Conservation (phyloP, 1,139 yeast genomes). For the Pichia sp. region DNA sequence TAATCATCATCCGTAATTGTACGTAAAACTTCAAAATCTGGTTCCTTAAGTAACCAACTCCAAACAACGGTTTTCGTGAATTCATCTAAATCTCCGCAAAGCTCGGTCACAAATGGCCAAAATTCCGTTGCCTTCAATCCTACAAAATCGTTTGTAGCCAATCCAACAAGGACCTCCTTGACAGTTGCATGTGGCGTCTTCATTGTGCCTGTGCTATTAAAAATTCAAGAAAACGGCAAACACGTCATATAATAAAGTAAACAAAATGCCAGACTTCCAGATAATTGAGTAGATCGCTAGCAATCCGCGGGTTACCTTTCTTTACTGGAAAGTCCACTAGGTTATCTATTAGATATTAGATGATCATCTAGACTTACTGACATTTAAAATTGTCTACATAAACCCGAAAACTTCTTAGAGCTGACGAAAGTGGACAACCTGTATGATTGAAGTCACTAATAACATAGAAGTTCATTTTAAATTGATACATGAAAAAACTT, state of each 20-base stretch:
- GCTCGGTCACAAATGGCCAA: constrained; percentile 28
- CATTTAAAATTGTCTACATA: too few relatives aligned
- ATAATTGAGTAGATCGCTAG: too few relatives aligned
- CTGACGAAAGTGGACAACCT: too few relatives aligned
- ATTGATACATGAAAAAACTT: too few relatives aligned
- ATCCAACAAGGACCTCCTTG: background rate
- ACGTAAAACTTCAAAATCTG: constrained; percentile 15
- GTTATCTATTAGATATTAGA: too few relatives aligned
- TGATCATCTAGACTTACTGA: too few relatives aligned
- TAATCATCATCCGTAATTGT: background rate
- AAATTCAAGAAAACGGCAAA: background rate
- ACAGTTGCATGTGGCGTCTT: background rate
- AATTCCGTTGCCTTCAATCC: constrained; percentile 28
- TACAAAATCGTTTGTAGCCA: constrained; percentile 27
- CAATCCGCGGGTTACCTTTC: too few relatives aligned
- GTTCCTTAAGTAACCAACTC: constrained; percentile 30
- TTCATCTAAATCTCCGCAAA: constrained; percentile 22
- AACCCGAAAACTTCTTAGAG: too few relatives aligned
- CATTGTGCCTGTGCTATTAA: background rate
- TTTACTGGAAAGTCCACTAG: too few relatives aligned
- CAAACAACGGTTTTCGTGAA: constrained; percentile 29
- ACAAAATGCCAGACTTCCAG: too few relatives aligned
- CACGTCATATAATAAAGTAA: background rate
- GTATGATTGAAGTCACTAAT: too few relatives aligned
- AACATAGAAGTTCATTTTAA: too few relatives aligned